A percentile compares a stretch with the other conserved stretches of the same genome.
phyloP scores from a whole-genome alignment of 2,329 filamentous ascomycete genomes.

The Hypoxylon sp. region DNA sequence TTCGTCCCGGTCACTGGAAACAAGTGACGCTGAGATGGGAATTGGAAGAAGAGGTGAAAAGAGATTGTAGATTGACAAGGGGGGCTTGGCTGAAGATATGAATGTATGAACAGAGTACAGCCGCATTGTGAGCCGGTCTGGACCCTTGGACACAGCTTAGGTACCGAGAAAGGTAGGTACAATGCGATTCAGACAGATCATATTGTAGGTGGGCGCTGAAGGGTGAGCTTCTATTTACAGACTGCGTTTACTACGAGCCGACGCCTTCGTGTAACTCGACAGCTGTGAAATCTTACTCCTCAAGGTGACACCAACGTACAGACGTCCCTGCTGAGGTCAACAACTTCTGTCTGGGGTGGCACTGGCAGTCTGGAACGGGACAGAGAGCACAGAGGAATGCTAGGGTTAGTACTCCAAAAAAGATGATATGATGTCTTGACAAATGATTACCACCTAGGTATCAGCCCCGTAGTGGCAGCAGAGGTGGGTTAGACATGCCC shows the following conservation, averaged over 20 bases:
- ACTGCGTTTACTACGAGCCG: not conserved
- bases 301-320: no score
- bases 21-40: not conserved
- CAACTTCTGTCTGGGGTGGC: no score
- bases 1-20: not conserved
- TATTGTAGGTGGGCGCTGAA: conserved; percentile 1
- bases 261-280: not conserved
- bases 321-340: not conserved
- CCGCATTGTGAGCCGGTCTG: not conserved
- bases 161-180: not conserved
- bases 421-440: not conserved
- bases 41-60: not conserved
- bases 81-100: conserved; percentile 6
- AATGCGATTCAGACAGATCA: no score
- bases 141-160: conserved; percentile 10
- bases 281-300: not conserved
- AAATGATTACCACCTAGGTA: not conserved
- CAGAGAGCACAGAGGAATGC: not conserved
- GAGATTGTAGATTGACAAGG: not conserved
- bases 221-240: not conserved
- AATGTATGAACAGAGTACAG: not conserved
- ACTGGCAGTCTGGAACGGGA: no score
- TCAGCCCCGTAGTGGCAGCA: not conserved
- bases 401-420: not conserved
- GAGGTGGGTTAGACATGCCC: not conserved